Evolutionary conservation across 768 basidiomycete species (phyloP).

Genomic region (Coprinopsis strossmayeri): DNA sequence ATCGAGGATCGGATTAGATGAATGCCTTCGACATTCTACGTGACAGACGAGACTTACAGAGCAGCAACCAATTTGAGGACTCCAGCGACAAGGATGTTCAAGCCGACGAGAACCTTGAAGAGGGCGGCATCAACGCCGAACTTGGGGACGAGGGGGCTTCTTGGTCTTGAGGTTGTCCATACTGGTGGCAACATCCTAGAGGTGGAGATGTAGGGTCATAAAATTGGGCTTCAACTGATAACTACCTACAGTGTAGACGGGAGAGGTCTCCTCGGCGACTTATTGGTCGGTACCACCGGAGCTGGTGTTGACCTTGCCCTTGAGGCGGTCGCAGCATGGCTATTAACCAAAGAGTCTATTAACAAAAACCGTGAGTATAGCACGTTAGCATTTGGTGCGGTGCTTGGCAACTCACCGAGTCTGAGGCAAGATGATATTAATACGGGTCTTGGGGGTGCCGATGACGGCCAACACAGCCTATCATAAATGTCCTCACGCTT

Average conservation of each 20-base stretch:
- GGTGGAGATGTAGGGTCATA: not conserved
- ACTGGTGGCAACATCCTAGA: conserved; percentile 6
- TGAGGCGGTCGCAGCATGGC: not conserved
- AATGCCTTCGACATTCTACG: not conserved
- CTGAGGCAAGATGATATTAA: conserved; percentile 9
- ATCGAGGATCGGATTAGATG: not conserved
- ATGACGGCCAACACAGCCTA: conserved; percentile 7
- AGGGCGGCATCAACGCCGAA: conserved; percentile 11
- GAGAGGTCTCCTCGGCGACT: conserved; percentile 11
- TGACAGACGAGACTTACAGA: conserved; percentile 8
- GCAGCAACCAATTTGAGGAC: conserved; percentile 8
- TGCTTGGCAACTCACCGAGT: conserved; percentile 1
- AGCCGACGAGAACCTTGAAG: conserved; percentile 10
- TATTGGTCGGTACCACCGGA: conserved; percentile 10
- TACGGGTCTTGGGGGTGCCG: not conserved
- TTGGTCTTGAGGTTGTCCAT: conserved; percentile 12
- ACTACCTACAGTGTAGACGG: conserved; percentile 4
- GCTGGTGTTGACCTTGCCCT: conserved; percentile 4
- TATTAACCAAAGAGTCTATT: conserved; percentile 5
- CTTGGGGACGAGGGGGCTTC: conserved; percentile 11
- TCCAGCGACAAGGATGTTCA: conserved; percentile 7
- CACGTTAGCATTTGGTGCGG: not conserved
- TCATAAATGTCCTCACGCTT: conserved; percentile 2
- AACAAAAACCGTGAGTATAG: not conserved
- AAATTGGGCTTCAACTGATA: not conserved